Evolutionary conservation across 2,329 filamentous ascomycete genomes (phyloP), one percentile per base, ranked within the genome.

Genomic region (Plenodomus lindquistii): DNA sequence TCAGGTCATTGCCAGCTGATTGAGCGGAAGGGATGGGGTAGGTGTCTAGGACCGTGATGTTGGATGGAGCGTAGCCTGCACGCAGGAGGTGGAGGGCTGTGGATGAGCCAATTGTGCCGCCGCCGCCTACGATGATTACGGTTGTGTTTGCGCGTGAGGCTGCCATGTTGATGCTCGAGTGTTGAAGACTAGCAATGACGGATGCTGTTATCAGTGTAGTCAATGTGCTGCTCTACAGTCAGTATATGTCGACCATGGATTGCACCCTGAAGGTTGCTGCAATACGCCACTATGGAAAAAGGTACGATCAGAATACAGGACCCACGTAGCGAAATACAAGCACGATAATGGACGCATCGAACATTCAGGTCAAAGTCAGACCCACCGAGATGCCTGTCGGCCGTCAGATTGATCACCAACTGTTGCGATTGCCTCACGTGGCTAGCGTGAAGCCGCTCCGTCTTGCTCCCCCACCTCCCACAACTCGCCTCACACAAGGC

Each of bases 21-120:
- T 78, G 77, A 4, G 69, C 63, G 4, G 76, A 79, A 1, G 78
- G 77, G 3, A 78, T 72, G 0, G 67, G 67, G 46, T 78, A 72
- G 0, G 73, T 73, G 50, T 81, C 79, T 10, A 82, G 66, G 5
- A 81, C 73, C 3, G 71, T 79, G 46, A 81, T 71, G 51, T 77
- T 73, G 0, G 72, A 66, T 3, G 66, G 63, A 34, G 69, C 72
- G 57, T 80, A 81, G 35, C 79, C 79, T 42, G 74, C 69, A 22
- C 77, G 73, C 20, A 78, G 75, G 5, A 82, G 70, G 55, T 81
- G 75, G 17, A 80, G 68, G n/a, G 79, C 79, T n/a, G 79, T 80
- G 3, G 76, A 78, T 27, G 74, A 75, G 11, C 79, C 80, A 66
- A 79, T 81, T 0, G 79, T 80, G 9, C 79, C 80, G 18, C 76